Percentiles rank a stretch among this genome's conserved stretches.
phyloP scores from a whole-genome alignment of 345 rosid genomes.

The Noccaea bulbosa region DNA sequence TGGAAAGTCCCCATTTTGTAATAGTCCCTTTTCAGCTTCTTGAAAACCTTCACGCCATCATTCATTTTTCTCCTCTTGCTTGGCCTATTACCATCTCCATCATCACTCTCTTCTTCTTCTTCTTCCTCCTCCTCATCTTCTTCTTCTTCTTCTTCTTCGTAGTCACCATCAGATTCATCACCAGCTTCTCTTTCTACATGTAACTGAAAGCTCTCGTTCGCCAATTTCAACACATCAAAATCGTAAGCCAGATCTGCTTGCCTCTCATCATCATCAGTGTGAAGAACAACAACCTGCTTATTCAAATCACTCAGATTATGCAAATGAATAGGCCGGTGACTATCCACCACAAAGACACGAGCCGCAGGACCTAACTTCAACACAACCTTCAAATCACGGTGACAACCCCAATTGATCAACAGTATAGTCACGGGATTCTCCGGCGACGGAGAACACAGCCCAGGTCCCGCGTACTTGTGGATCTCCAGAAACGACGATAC shows the following conservation, averaged over 20 bases:
- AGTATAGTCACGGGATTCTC: slow-evolving; percentile 61
- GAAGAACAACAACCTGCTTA: slow-evolving; percentile 79
- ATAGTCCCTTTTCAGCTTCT: slow-evolving; percentile 71
- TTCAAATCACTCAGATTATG: slow-evolving; percentile 76
- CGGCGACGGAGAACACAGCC: slow-evolving; percentile 53
- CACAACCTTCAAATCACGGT: slow-evolving; percentile 67
- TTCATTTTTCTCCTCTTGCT: slow-evolving; percentile 74
- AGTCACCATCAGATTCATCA: slow-evolving; percentile 32
- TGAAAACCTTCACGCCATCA: slow-evolving; percentile 57
- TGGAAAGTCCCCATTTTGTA: slow-evolving; percentile 87
- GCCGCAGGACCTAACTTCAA: slow-evolving; percentile 62
- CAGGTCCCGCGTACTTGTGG: slow-evolving; percentile 66
- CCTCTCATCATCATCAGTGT: slow-evolving; percentile 78
- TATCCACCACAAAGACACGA: slow-evolving; percentile 83
- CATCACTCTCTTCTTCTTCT: slow-evolving; percentile 42
- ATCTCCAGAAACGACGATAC: slow-evolving; percentile 88
- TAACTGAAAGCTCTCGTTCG: slow-evolving; percentile 61
- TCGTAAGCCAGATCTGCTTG: slow-evolving; percentile 85
- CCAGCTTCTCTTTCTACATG: slow-evolving; percentile 35
- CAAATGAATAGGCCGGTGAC: slow-evolving; percentile 94
- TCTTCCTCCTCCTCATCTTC: slow-evolving; percentile 46
- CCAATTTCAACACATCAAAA: slow-evolving; percentile 75
- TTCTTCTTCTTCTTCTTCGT: slow-evolving; percentile 41
- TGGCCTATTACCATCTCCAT: slow-evolving; percentile 46
- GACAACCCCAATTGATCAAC: slow-evolving; percentile 91